A percentile compares a stretch with the other conserved stretches of the same genome.
Conservation (phyloP, 306 rosid genomes). For the Cucurbita argyrosperma region DNA sequence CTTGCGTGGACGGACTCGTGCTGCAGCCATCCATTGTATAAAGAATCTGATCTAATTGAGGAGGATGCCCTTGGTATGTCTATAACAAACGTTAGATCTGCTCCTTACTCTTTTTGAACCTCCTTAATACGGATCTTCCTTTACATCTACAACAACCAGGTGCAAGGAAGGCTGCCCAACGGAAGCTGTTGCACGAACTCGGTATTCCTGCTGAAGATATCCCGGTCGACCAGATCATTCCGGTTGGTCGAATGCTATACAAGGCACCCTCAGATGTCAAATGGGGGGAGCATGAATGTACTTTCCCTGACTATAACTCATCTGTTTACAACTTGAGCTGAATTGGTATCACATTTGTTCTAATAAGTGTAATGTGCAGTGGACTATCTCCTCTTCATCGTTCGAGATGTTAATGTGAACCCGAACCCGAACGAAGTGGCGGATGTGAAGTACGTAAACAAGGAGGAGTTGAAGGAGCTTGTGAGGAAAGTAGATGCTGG, state of each 20-base stretch:
- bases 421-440: slow-evolving; percentile 97
- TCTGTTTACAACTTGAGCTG: background rate
- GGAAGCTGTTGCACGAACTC: slow-evolving; percentile 91
- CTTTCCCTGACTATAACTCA: background rate
- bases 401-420: slow-evolving; percentile 55
- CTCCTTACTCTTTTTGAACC: background rate
- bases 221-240: slow-evolving; percentile 83
- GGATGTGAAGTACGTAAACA: slow-evolving; percentile 59
- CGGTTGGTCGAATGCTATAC: slow-evolving; percentile 81
- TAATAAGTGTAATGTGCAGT: slow-evolving; percentile 33
- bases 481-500: slow-evolving; percentile 87
- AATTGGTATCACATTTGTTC: background rate
- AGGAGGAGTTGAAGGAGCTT: slow-evolving; percentile 75
- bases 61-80: slow-evolving; percentile 61
- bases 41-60: slow-evolving; percentile 84
- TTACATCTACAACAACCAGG: slow-evolving; percentile 27
- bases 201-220: slow-evolving; percentile 86
- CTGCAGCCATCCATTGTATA: slow-evolving; percentile 95
- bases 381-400: slow-evolving; percentile 82
- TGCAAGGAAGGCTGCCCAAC: slow-evolving; percentile 88
- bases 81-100: background rate
- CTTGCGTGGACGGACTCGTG: slow-evolving; percentile 99
- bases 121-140: background rate
- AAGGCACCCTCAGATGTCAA: slow-evolving; percentile 98
- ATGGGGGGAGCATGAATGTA: slow-evolving; percentile 98